Evolutionary conservation across 352 stramenopile genomes (phyloP), one percentile per base, ranked within the genome.

Genomic region (Pythium utonaiense): DNA sequence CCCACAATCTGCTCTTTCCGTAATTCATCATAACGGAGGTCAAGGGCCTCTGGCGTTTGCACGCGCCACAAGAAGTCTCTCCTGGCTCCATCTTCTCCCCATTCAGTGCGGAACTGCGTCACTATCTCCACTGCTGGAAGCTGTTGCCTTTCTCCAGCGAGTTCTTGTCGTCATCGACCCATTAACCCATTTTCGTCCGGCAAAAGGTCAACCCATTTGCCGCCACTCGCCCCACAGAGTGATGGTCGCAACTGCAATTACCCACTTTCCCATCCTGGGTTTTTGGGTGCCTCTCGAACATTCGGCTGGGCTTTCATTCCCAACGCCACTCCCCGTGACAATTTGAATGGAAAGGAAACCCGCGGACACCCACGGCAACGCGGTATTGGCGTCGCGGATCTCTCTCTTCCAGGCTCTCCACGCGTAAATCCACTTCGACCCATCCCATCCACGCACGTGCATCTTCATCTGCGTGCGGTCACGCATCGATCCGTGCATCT

Each of bases 341-440:
- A 57, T 57, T 64, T 64, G 57, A 64, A 64, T 64, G 57, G 57
- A 64, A 64, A 55, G 47, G 57, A 64, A 64, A 64, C 48, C 34
- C 47, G 21, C 57, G 36, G 22, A 45, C 19, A 22, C 7, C 36
- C 7, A 42, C n/a, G 34, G 24, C 38, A 58, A 42, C 25, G 45
- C 55, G 55, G 28, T 31, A 19, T 55, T 49, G 13, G 28, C 3
- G 28, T 17, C 17, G 33, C 33, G 17, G 34, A 24, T 16, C 31
- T 40, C 55, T 33, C 44, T n/a, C 28, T 24, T 44, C 44, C 55
- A 12, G 3, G 3, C 21, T 38, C 19, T 3, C 31, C 3, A 33
- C 17, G 10, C 55, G 3, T 36, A 13, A 44, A 22, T 36, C 31
- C 16, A 6, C 12, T 19, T 25, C n/a, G 28, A 4, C 17, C 19